These are phyloP conservation scores for Scutellaria baicalensis DNA, from an alignment of 257 asterid genomes.

Conservation along the genomic window DNA sequence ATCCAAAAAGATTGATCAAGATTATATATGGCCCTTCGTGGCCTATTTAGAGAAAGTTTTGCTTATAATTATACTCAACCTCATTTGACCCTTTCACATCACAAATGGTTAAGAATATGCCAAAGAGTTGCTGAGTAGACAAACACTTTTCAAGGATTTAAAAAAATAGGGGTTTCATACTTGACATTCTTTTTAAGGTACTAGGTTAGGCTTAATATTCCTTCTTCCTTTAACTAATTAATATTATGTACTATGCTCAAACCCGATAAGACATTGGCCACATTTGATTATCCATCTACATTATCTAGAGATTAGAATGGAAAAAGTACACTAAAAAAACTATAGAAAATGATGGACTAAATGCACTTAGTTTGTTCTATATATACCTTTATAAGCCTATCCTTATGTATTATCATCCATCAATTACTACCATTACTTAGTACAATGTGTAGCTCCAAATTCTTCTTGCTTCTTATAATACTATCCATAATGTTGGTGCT, in stretches of 20 bases:
- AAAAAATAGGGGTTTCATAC: not conserved
- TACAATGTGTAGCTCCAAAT: conserved; percentile 22
- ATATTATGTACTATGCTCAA: conserved; percentile 18
- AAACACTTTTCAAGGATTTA: conserved; percentile 14
- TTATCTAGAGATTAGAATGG: not conserved
- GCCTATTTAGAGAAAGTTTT: not conserved
- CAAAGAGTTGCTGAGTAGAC: conserved; percentile 35
- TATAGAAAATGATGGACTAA: not conserved
- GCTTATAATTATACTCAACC: not conserved
- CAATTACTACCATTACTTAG: not conserved
- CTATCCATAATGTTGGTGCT: conserved; percentile 7
- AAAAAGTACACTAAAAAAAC: too few relatives aligned
- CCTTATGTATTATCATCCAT: not conserved
- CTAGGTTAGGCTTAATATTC: conserved; percentile 17
- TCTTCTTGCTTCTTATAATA: conserved; percentile 22
- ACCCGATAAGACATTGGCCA: conserved; percentile 16
- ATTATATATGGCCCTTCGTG: conserved; percentile 24
- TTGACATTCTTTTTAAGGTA: not conserved
- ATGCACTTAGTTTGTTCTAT: conserved; percentile 9
- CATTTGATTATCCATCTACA: not conserved
- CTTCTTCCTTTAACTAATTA: conserved; percentile 7
- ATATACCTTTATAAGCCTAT: conserved; percentile 7
- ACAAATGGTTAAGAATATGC: conserved; percentile 10
- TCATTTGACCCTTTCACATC: conserved; percentile 16
- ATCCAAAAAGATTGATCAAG: not conserved